Evolutionary conservation across 1,284 basidiomycete genomes (phyloP), one percentile per base, ranked within the genome.

Genomic region (Ganoderma multipileum): DNA sequence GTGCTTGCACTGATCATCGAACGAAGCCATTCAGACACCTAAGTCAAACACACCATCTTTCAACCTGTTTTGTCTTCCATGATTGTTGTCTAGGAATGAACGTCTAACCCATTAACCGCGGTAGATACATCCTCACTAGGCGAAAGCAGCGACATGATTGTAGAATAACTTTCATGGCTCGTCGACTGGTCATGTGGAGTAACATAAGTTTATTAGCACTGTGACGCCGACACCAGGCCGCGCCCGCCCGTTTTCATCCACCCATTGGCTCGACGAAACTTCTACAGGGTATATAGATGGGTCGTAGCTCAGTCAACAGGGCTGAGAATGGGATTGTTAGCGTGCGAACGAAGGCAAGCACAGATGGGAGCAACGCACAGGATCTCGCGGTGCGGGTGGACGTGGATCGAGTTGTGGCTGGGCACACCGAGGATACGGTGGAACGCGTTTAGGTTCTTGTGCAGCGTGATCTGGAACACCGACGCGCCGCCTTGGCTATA

Each of bases 401-500:
- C 87, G 71, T 91, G 91, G 72, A 94, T 91, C 9, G 90, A 91
- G 36, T 84, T 83, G 79, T 97, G 95, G 74, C 88, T 94, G 33
- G 86, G 83, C 42, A 95, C 86, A 50, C 93, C 93, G 63, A 92
- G 88, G 73, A 96, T 89, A 65, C 97, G 92, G 79, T 95, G 95
- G 85, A 91, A 97, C 3, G 93, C 96, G 79, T 99, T 99, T 73
- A 99, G 82, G 86, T 98, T 98, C 85, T 99, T 98, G 86, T 98
- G 96, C 73, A 97, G 83, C 2, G 96, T 98, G 77, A 99, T 91
- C 84, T 98, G 96, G 92, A 97, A 98, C 57, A 97, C 92, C 0
- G 95, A 94, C 11, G 92, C 89, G 30, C 91, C 86, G 42, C 96
- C 96, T 85, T 98, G 94, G 58, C 95, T 91, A 68, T 77, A 72